Conservation (phyloP, 2,329 filamentous ascomycete species). For the Aureobasidium sp. region DNA sequence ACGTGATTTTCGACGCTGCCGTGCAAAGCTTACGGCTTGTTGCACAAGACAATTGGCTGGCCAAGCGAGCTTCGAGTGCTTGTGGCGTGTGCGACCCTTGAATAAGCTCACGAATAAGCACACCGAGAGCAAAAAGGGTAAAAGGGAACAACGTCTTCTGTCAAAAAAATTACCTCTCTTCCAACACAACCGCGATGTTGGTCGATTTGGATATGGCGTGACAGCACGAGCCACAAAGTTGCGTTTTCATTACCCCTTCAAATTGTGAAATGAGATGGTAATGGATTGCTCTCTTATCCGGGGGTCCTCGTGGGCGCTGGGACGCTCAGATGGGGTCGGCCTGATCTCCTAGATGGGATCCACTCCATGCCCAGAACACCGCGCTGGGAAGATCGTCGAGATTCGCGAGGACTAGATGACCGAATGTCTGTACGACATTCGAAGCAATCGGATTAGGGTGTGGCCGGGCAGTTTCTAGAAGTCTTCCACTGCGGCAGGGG, state of each 20-base stretch:
- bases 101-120: not conserved
- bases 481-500: not conserved
- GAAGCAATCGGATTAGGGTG: not conserved
- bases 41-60: not conserved
- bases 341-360: not conserved
- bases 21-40: not conserved
- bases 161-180: not conserved
- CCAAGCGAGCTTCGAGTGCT: constrained; percentile 8
- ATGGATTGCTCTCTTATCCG: constrained; percentile 10
- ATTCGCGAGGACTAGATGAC: not conserved
- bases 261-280: constrained; percentile 3
- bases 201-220: not conserved
- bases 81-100: not conserved
- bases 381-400: not conserved
- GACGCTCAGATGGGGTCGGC: constrained; percentile 11
- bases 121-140: not conserved
- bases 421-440: not conserved
- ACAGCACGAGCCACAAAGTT: constrained; percentile 8
- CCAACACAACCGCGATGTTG: not conserved
- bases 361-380: not conserved
- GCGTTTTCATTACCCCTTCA: constrained; percentile 7
- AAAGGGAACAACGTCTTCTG: not conserved
- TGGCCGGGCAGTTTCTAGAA: not conserved
- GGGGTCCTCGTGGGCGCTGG: not conserved
- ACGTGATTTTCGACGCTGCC: not conserved